phyloP scores from a whole-genome alignment of 768 basidiomycete species.

The Rubroboletus pulcherrimus region DNA sequence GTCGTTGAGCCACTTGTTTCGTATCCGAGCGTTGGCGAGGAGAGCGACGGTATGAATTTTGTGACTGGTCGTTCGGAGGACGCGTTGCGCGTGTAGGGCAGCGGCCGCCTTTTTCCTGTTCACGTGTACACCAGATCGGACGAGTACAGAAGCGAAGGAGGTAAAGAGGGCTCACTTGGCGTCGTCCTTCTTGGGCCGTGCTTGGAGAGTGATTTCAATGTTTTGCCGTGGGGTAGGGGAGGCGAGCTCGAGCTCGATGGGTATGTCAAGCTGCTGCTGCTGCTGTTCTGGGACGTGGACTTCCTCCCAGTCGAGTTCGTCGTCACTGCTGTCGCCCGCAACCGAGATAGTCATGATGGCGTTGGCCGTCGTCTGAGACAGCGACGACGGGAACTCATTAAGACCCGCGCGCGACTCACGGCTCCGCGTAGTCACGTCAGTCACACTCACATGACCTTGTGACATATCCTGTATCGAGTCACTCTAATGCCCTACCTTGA shows the following conservation, averaged over 20 bases:
- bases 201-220: slow-evolving; percentile 72
- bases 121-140: slow-evolving; percentile 30
- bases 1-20: slow-evolving; percentile 87
- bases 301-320: slow-evolving; percentile 82
- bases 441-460: slow-evolving; percentile 16
- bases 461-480: background rate
- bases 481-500: background rate
- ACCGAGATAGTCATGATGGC: slow-evolving; percentile 16
- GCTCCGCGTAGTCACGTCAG: slow-evolving; percentile 22
- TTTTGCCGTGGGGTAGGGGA: slow-evolving; percentile 38
- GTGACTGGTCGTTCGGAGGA: slow-evolving; percentile 75
- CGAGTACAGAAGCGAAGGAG: background rate
- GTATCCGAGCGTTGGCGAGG: slow-evolving; percentile 64
- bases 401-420: slow-evolving; percentile 10
- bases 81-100: slow-evolving; percentile 61
- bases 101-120: slow-evolving; percentile 38
- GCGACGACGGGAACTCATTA: slow-evolving; percentile 6
- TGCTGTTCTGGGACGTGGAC: slow-evolving; percentile 50
- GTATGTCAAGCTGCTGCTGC: slow-evolving; percentile 13
- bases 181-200: slow-evolving; percentile 36
- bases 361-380: slow-evolving; percentile 5
- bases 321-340: slow-evolving; percentile 42
- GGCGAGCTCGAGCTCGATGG: slow-evolving; percentile 24
- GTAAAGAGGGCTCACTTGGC: slow-evolving; percentile 43
- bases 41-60: slow-evolving; percentile 87